Conservation (phyloP, 2,329 filamentous ascomycete species). For the Colletotrichum scovillei region DNA sequence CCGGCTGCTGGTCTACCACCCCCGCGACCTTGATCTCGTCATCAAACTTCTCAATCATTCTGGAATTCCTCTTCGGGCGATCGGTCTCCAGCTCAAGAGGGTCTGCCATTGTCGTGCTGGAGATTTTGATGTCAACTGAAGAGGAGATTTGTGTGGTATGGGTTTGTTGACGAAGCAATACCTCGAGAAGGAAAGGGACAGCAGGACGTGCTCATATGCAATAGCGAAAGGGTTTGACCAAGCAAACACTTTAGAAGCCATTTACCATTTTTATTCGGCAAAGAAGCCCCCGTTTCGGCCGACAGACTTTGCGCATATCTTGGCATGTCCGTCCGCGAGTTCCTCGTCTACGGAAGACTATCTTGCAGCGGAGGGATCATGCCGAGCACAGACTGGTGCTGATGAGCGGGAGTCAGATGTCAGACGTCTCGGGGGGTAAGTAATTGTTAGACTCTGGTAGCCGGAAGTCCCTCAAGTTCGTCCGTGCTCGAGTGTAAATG, state of each 20-base stretch:
- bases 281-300: not conserved
- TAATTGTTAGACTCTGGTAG: not conserved
- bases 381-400: not conserved
- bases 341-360: not conserved
- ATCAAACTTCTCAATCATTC: conserved; percentile 4
- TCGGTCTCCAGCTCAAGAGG: not conserved
- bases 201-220: not conserved
- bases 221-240: not conserved
- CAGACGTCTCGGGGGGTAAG: not conserved
- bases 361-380: not conserved
- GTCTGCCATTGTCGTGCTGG: not conserved
- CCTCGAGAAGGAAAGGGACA: not conserved
- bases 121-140: not conserved
- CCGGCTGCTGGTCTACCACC: not conserved
- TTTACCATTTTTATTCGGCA: not conserved
- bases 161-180: not conserved
- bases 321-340: not conserved
- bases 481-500: not conserved
- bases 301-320: not conserved
- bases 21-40: not conserved
- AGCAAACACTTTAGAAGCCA: not conserved
- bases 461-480: not conserved
- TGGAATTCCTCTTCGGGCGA: not conserved
- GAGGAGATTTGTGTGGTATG: no score
- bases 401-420: not conserved